Conservation (phyloP, 352 stramenopile species). For the Lagenidium giganteum region DNA sequence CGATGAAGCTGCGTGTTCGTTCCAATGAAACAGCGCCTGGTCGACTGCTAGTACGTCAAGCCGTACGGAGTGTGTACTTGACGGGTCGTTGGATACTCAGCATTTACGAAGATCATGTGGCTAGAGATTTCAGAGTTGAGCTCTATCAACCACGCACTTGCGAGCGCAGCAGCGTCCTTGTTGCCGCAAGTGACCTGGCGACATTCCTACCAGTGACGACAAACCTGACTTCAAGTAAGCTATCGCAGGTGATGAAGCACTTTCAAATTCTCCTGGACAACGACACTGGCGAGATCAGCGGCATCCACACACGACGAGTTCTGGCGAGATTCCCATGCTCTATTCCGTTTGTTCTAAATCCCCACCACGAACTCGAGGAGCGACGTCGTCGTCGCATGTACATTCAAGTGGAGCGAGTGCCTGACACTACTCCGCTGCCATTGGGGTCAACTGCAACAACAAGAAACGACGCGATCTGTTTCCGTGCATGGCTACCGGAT, state of each 20-base stretch:
- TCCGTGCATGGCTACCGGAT: slow-evolving; percentile 42
- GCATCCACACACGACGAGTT: slow-evolving; percentile 16
- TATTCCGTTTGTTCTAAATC: slow-evolving; percentile 27
- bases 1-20: slow-evolving; percentile 19
- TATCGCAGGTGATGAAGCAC: slow-evolving; percentile 20
- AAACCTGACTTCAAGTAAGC: too few relatives aligned
- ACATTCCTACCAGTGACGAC: too few relatives aligned
- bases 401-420: slow-evolving; percentile 57
- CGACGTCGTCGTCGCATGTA: slow-evolving; percentile 35
- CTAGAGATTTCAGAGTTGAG: slow-evolving; percentile 20
- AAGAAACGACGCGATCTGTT: slow-evolving; percentile 6
- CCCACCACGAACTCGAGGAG: slow-evolving; percentile 33
- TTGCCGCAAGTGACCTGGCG: too few relatives aligned
- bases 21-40: slow-evolving; percentile 19
- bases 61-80: slow-evolving; percentile 23
- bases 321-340: slow-evolving; percentile 37
- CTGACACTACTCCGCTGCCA: too few relatives aligned
- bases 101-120: slow-evolving; percentile 16
- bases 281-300: slow-evolving; percentile 1
- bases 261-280: slow-evolving; percentile 22
- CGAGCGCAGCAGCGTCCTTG: too few relatives aligned
- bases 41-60: slow-evolving; percentile 25
- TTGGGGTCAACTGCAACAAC: too few relatives aligned
- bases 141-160: slow-evolving; percentile 36
- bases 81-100: slow-evolving; percentile 28